A percentile compares a stretch with the other conserved stretches of the same genome.
These are phyloP conservation scores for Blastocystis sp. DNA, from an alignment of 352 stramenopile genomes.

Conservation along the genomic window DNA sequence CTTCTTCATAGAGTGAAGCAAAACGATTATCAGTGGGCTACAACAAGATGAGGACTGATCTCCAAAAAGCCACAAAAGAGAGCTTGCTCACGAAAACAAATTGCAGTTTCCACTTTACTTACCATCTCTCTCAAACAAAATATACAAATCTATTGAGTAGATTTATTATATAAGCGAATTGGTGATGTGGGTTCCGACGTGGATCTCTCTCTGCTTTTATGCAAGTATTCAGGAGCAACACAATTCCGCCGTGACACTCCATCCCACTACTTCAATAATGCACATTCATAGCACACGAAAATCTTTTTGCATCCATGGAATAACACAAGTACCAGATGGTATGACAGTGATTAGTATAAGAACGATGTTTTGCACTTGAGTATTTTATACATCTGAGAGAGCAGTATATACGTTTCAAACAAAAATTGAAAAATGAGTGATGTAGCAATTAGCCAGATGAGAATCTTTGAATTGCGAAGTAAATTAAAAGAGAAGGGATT, in stretches of 20 bases:
- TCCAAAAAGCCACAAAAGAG: background rate
- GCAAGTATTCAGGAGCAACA: background rate
- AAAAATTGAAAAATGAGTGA: background rate
- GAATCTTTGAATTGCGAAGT: constrained; percentile 24
- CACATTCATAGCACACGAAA: too few species aligned
- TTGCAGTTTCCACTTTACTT: background rate
- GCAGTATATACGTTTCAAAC: background rate
- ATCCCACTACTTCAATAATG: too few species aligned
- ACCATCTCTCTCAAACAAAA: constrained; percentile 20
- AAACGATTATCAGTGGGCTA: constrained; percentile 54
- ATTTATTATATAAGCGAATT: background rate
- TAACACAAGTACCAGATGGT: too few species aligned
- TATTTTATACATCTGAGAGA: too few species aligned
- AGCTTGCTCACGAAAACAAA: background rate
- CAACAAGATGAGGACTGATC: background rate
- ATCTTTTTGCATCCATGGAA: too few species aligned
- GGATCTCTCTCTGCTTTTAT: background rate
- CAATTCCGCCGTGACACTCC: background rate
- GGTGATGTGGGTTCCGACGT: background rate
- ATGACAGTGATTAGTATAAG: too few species aligned
- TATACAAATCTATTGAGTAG: background rate
- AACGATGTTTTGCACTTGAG: too few species aligned
- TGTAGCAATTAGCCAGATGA: background rate
- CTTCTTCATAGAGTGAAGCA: constrained; percentile 43
- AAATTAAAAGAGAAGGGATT: constrained; percentile 17